Evolutionary conservation across 2,329 filamentous ascomycete genomes (phyloP), one percentile per base, ranked within the genome.

Genomic region (Nannizziopsis barbatae): DNA sequence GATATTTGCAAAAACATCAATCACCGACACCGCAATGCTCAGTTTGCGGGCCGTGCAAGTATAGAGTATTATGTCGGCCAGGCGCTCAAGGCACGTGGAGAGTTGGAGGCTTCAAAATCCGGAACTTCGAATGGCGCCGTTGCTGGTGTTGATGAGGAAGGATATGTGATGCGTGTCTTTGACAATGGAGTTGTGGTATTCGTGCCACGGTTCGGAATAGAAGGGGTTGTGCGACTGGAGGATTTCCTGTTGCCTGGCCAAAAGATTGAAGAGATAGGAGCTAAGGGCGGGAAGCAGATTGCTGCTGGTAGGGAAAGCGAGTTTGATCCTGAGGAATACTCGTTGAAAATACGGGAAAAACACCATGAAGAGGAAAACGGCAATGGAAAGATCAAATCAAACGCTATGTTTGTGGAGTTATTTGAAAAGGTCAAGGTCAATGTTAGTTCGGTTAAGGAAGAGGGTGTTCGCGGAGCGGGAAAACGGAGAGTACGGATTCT

Each of bases 21-120:
- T 66, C 82, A 92, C 50, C 83, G 92, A 6, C 92, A 98, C 67
- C 86, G 92, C 61, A 98, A 98, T 66, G 92, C 92, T 30, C 92
- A 98, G 68, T 83, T 94, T 69, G 92, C 92, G 2, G 90, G 90
- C 32, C 81, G 92, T 51, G 90, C 92, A 20, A 92, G 84, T 57
- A 89, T 98, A 54, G 89, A 95, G 58, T 98, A 96, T 71, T 98
- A 96, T 64, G 92, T 98, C 42, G 92, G 92, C 0, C 92, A 98
- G 70, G 88, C 90, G 10, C 81, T 98, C 49, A 92, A 92, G 70
- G 87, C 77, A 8, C 73, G 77, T 47, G 73, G 79, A 12, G 69
- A 71, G 56, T 69, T 69, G 56, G 58, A 66, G 55, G 61, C 63
- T 14, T 40, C 49, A 18, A 49, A 52, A 12, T 36, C 48, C 1